These are phyloP conservation scores for Gossypium arboreum DNA, from an alignment of 345 rosid genomes.

Conservation along the genomic window DNA sequence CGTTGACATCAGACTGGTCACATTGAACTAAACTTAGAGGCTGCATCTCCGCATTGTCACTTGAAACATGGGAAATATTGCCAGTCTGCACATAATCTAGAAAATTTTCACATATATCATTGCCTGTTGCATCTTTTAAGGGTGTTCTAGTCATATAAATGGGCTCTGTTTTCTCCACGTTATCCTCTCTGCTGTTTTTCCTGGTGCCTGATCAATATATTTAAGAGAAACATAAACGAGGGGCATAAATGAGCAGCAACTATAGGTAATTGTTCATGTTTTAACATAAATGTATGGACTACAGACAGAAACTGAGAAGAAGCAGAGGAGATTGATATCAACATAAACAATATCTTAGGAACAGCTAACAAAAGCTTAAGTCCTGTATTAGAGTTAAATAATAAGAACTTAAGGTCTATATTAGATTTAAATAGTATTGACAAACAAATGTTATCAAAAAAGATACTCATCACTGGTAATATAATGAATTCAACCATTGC, in stretches of 20 bases:
- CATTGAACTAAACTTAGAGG: constrained; percentile 23
- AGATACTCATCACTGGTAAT: not conserved
- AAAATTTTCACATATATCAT: constrained; percentile 39
- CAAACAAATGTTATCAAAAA: not conserved
- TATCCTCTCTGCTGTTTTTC: constrained; percentile 26
- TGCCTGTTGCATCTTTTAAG: constrained; percentile 30
- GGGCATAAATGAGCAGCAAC: constrained; percentile 9
- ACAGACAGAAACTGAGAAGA: not conserved
- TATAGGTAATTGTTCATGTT: not conserved
- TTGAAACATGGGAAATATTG: constrained; percentile 17
- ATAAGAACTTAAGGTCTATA: too few relatives aligned
- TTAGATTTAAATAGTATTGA: not conserved
- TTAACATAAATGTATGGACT: not conserved
- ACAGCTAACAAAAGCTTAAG: not conserved
- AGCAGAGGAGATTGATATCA: not conserved
- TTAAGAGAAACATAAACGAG: constrained; percentile 15
- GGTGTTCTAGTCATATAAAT: constrained; percentile 21
- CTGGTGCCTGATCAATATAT: constrained; percentile 27
- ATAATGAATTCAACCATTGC: not conserved
- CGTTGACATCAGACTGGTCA: constrained; percentile 30
- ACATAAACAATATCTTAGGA: not conserved
- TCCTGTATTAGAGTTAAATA: not conserved
- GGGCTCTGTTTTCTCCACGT: constrained; percentile 29
- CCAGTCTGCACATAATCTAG: constrained; percentile 30
- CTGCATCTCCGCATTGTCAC: constrained; percentile 29